Evolutionary conservation across 2,329 filamentous ascomycete species (phyloP), one percentile per base, ranked within the genome.

Genomic region (Pestalotiopsis fici): DNA sequence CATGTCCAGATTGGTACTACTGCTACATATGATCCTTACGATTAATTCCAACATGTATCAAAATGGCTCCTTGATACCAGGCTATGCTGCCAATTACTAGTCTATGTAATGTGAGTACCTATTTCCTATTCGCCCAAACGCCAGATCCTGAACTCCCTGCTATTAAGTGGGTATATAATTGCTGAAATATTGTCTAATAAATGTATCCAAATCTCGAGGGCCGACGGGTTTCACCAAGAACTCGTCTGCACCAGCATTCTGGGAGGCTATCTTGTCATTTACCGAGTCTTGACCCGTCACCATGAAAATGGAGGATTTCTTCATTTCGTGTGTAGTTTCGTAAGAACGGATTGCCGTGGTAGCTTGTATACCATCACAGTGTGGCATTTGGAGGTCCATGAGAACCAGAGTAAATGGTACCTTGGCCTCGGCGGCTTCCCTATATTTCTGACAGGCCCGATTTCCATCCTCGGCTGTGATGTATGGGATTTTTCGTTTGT

Each of bases 301-400:
- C 61, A 67, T 67, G 12, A 67, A 54, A 23, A 67, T 55, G 2
- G 47, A 37, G 3, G 54, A 59, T 18, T 31, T 60, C 13, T 39
- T 27, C 13, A 27, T 12, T 4, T 15, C 15, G 21, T 43, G 13
- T 18, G 60, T 11, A 7, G 59, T 28, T 23, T 67, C 66, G 21
- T 65, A 67, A 21, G 66, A 57, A 13, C 66, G 61, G n/a, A 67
- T 67, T 23, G 25, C 39, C 7, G 37, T 35, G 21, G 66, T 67
- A n/a, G 66, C 66, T 28, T 65, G 27, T 43, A 67, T 15, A 18
- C 66, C 66, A 47, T 67, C 66, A n/a, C 54, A 64, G 23, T 37
- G 27, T 9, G 66, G 66, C 66, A 67, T 67, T 21, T 67, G 66
- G 3, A 67, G 55, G 61, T 67, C 66, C 66, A 67, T 67, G 9